phyloP scores from a whole-genome alignment of 2,329 filamentous ascomycete genomes.

The Fonsecaea nubica region DNA sequence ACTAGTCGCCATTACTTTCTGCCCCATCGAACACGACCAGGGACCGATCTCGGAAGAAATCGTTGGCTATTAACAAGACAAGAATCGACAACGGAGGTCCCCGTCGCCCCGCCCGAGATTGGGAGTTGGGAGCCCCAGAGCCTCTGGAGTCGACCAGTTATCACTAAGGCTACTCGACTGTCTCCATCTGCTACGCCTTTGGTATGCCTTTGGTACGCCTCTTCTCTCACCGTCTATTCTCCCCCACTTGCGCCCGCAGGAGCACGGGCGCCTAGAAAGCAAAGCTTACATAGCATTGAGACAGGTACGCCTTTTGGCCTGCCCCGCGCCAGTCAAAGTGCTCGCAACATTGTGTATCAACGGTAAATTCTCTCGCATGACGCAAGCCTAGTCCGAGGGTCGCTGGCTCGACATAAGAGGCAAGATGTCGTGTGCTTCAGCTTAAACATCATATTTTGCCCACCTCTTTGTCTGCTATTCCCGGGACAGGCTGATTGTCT shows the following conservation, averaged over 20 bases:
- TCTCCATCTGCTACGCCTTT: too few species aligned
- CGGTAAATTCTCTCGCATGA: neutral
- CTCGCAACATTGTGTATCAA: neutral
- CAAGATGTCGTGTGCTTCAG: neutral
- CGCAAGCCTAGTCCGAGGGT: neutral
- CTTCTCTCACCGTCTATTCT: neutral
- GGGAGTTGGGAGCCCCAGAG: too few species aligned
- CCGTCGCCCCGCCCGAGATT: too few species aligned
- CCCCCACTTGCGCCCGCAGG: neutral
- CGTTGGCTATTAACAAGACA: neutral
- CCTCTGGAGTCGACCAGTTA: too few species aligned
- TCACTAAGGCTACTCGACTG: too few species aligned
- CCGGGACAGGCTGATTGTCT: neutral
- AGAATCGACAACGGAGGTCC: neutral
- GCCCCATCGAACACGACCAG: neutral
- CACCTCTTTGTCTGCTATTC: neutral
- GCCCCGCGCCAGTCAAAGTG: neutral
- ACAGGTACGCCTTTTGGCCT: neutral
- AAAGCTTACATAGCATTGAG: neutral
- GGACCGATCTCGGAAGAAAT: neutral
- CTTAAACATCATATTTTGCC: neutral
- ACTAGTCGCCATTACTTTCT: too few species aligned
- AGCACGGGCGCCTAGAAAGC: neutral
- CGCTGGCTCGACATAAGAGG: neutral
- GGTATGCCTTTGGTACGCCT: neutral